Base-by-base conservation (phyloP, 169 alveolate species). In the Plasmodium fragile region DNA sequence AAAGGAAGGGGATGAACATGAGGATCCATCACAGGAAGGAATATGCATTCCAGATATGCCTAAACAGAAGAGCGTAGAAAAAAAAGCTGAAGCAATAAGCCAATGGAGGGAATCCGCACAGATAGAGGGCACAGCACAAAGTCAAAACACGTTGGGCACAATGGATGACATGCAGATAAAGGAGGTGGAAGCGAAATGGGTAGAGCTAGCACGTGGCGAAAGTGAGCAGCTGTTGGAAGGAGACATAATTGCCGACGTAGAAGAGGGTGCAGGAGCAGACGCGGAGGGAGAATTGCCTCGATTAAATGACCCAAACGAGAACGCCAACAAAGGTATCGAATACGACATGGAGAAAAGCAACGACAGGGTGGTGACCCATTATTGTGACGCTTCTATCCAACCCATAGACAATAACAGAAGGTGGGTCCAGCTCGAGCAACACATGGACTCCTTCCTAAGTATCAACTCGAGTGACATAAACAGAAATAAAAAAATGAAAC, bases 401-500 rank as follows among this genome's bases (percentile, higher is more conserved):
- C 11, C 39, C 39, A 32, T 41, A 22, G 49, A 75, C 3, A 52
- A 55, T 10, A 78, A 43, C 43, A 78, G 6, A 8, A 34, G 52
- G 41, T 49, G 83, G 13, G 3, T 5, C 10, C 28, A 71, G 2
- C 77, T 83, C 32, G 94, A 77, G n/a, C 28, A 78, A 7, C 34
- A 78, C 36, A 41, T 89, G 43, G 90, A 89, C 5, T 13, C 22
- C 22, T 89, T 89, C 71, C 32, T 89, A 89, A 34, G 49, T 59
- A 28, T 89, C 45, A 69, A 22, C 72, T 22, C 70, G n/a, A 59
- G 30, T 7, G 94, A 89, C 45, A 13, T 89, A 78, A 73, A 89
- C 18, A 89, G 69, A 78, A 89, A 89, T 45, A 59, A 55, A 52
- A 89, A 89, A n/a, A 78, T 89, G 36, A 89, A 78, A 78, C 81